Base-by-base conservation (phyloP, 345 rosid genomes). In the Acer yangbiense region DNA sequence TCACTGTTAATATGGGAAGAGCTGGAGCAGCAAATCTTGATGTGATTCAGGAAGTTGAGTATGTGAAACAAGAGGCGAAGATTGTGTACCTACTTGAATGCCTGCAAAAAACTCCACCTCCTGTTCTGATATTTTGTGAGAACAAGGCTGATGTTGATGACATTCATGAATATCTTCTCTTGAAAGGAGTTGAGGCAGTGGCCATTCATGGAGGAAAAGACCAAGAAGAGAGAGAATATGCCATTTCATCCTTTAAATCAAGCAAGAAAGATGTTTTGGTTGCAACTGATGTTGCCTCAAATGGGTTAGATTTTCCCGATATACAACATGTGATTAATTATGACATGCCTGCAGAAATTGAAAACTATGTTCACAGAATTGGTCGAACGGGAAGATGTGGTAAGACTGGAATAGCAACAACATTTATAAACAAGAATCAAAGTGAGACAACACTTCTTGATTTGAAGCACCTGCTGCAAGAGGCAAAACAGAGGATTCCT, bases 1-100 rank as follows among this genome's bases (percentile, higher is more conserved):
- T 95, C 68, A 89, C 85, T 1, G 98, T 93, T 25, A 93, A 93
- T 65, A 97, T 92, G 44, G 98, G 98, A 73, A 90, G 97, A 86
- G 98, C 97, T 12, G 97, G 98, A 76, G 98, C 98, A 52, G 98
- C 98, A 73, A 95, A 95, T 82, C 95, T 95, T 9, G 98, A 95
- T 82, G 98, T 95, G 46, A 43, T 43, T 43, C 46, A 43, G 46
- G 46, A 43, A 43, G 46, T 43, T 43, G 46, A 43, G 46, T 43
- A 43, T 43, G 46, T 43, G 46, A 43, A 43, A 43, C 46, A 43
- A 9, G 46, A 43, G 46, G 46, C 10, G 9, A 43, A 43, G 46
- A 43, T 43, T 9, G 46, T 43, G 46, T 43, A 43, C 46, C 46
- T 43, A 74, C 95, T 93, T 6, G 95, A 93, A 76, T 95, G 98